Evolutionary conservation across 2,329 filamentous ascomycete species (phyloP), one percentile per base, ranked within the genome.

Genomic region (Madurella fahalii): DNA sequence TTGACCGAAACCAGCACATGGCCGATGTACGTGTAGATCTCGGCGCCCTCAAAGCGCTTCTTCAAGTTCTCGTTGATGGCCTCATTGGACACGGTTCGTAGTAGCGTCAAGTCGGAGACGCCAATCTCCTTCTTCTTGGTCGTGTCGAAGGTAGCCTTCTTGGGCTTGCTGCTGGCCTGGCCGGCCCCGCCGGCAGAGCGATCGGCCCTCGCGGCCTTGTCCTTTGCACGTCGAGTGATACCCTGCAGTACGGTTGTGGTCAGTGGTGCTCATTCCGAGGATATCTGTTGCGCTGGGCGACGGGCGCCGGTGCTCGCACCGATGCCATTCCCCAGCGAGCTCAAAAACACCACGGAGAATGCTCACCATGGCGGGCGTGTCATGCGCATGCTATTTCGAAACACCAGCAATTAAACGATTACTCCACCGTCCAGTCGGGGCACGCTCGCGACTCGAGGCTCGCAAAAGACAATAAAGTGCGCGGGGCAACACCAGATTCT

Each of bases 11-110:
- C 94, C 81, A 99, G 74, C 73, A 99, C 94, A 87, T 97, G 93
- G 76, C 94, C 94, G 71, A 99, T 99, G 74, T 99, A 99, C 68
- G 94, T 99, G 77, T 99, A 99, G 71, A 99, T 99, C 75, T 99
- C 93, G 72, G 82, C 87, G 79, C 93, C 92, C 70, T 97, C 90
- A 73, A 99, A 99, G 59, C 94, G 86, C 78, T 97, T 95, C 80
- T 96, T 96, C 72, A 99, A 72, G 72, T 99, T 99, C 54, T 97
- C 94, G 76, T 99, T 99, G 79, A 99, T 99, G 58, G 93, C 92
- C 73, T 99, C 94, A 73, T 99, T 97, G 63, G 92, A 96, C 62
- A 99, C 95, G 74, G 97, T 97, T 79, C 92, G 96, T 69, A 99
- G 87, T 66, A 99, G 79, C 4, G 94, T 99, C 70, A 99, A 81